phyloP scores from a whole-genome alignment of 371 early-diverging fungal species.

The Zopfochytrium polystomum region DNA sequence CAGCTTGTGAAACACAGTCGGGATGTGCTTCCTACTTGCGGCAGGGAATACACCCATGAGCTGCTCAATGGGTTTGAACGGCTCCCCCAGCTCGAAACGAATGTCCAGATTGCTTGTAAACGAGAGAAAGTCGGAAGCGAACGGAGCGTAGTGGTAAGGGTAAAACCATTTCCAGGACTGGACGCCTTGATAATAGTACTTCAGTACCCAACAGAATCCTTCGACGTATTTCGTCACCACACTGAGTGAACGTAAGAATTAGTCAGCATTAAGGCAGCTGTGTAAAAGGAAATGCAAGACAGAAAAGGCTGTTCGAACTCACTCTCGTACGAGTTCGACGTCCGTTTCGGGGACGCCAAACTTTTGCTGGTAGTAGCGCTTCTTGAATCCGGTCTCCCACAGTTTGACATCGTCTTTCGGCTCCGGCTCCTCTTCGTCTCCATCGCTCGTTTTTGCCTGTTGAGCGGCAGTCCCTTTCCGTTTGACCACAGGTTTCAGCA shows the following conservation, averaged over 20 bases:
- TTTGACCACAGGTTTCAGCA: too few relatives aligned
- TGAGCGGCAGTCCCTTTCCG: not conserved
- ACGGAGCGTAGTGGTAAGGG: constrained; percentile 98
- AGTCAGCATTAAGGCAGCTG: not conserved
- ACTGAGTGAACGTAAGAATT: constrained; percentile 39
- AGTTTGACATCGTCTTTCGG: constrained; percentile 35
- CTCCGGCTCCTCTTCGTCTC: constrained; percentile 37
- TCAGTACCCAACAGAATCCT: constrained; percentile 97
- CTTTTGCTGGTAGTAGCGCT: constrained; percentile 71
- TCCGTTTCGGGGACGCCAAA: constrained; percentile 72
- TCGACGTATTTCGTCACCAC: constrained; percentile 89
- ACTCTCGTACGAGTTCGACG: constrained; percentile 49
- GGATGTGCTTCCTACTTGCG: constrained; percentile 76
- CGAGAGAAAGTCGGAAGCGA: constrained; percentile 87
- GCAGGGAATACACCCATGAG: constrained; percentile 98
- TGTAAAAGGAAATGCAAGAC: not conserved
- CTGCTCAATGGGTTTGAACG: constrained; percentile 95
- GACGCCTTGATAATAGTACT: constrained; percentile 94
- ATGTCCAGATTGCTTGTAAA: constrained; percentile 71
- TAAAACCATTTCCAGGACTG: constrained; percentile 99
- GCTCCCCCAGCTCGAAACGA: constrained; percentile 75
- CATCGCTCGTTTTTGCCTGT: not conserved
- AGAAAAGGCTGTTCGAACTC: constrained; percentile 8
- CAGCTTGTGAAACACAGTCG: constrained; percentile 70
- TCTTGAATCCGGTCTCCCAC: constrained; percentile 40